Base-by-base conservation (phyloP, 768 basidiomycete species). In the Leccinum longicurvipes region DNA sequence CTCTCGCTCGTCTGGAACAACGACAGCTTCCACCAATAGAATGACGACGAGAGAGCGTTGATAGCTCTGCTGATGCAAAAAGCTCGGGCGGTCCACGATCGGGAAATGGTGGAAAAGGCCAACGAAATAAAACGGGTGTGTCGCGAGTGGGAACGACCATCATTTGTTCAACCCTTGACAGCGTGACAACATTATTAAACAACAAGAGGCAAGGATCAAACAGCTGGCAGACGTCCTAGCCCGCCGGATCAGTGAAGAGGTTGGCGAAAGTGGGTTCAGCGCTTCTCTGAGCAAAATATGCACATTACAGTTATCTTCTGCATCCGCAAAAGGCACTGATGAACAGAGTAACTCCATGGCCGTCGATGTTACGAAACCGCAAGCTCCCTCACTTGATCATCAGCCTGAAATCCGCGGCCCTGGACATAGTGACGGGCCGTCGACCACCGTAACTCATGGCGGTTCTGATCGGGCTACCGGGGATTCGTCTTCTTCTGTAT, bases 91-190 rank as follows among this genome's bases (percentile, higher is more conserved):
- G 67, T 79, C 21, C 77, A 83, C 59, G 83, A 83, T 57, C 76
- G 82, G 50, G 78, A 79, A 17, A 70, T 79, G 34, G 76, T 84
- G 28, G 74, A 72, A 24, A 84, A 84, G 64, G 74, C 73, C 50
- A 83, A 85, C 59, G 82, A 85, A 53, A 74, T 86, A 27, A 78
- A 77, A 56, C 73, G 78, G 58, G 83, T 83, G 57, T 68, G 49
- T 54, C 14, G 47, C 31, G 45, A 59, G 51, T 42, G 51, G 52
- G 51, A 28, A 55, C n/a, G 47, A 60, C 29, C 19, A 39, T 50
- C 50, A 36, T 54, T 47, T 54, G 6, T 45, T 53, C 47, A 44
- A 60, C 28, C 36, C 41, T 50, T 58, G 50, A 4, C 57, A 84
- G 83, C 77, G 80, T 54, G 81, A 83, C 47, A 78, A 74, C 52